These are phyloP conservation scores for Tricholoma terreum DNA, from an alignment of 768 basidiomycete species.

Conservation along the genomic window DNA sequence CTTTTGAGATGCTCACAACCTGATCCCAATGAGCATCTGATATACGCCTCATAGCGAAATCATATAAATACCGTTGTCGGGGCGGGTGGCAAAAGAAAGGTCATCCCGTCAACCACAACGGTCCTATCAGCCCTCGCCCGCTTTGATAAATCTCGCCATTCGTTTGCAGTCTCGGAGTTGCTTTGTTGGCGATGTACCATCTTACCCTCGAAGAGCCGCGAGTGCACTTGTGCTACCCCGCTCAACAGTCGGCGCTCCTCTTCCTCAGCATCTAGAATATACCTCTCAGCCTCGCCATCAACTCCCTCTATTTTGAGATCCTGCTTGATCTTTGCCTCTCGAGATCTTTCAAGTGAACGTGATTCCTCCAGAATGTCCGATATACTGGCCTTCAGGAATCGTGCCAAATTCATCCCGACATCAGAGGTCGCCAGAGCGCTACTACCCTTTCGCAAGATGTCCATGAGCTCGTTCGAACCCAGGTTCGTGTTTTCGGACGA, in stretches of 20 bases:
- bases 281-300: constrained; percentile 15
- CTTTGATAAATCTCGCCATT: constrained; percentile 47
- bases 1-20: neutral
- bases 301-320: constrained; percentile 26
- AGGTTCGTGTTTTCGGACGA: constrained; percentile 26
- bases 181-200: constrained; percentile 32
- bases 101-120: constrained; percentile 29
- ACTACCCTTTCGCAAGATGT: constrained; percentile 56
- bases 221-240: constrained; percentile 58
- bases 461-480: constrained; percentile 46
- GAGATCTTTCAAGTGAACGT: constrained; percentile 35
- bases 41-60: neutral
- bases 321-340: constrained; percentile 44
- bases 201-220: constrained; percentile 56
- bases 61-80: neutral
- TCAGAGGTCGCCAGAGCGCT: constrained; percentile 46
- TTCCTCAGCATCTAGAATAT: constrained; percentile 45
- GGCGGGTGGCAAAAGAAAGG: constrained; percentile 20
- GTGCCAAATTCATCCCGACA: constrained; percentile 35
- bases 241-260: constrained; percentile 50
- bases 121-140: constrained; percentile 39
- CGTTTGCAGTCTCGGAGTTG: constrained; percentile 41
- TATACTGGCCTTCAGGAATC: constrained; percentile 45
- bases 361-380: constrained; percentile 46
- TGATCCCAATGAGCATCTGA: constrained; percentile 5